These are phyloP conservation scores for Agaricus sinodeliciosus DNA, from an alignment of 768 basidiomycete genomes.

Conservation along the genomic window DNA sequence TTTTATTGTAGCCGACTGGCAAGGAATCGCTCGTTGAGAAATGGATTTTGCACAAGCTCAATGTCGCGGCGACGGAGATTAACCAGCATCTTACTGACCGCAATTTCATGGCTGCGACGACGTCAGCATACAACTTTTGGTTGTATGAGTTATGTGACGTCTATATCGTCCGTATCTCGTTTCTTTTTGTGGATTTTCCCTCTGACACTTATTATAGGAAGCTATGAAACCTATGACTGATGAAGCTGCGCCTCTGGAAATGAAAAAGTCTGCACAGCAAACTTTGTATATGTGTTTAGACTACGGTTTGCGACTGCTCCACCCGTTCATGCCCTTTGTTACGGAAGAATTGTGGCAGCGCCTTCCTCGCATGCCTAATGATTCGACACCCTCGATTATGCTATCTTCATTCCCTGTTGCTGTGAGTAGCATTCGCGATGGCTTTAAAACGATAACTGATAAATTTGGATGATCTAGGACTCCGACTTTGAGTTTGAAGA, in stretches of 20 bases:
- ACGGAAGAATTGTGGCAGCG: constrained; percentile 99
- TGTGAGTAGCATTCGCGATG: constrained; percentile 40
- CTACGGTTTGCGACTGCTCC: constrained; percentile 79
- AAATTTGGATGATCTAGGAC: constrained; percentile 36
- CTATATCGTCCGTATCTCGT: constrained; percentile 67
- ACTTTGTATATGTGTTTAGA: constrained; percentile 95
- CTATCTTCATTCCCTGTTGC: constrained; percentile 73
- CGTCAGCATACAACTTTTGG: constrained; percentile 88
- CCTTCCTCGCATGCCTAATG: constrained; percentile 77
- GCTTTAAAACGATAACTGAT: not conserved
- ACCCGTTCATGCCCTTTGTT: constrained; percentile 99
- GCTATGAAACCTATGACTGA: constrained; percentile 99
- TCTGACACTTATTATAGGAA: constrained; percentile 49
- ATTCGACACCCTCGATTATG: constrained; percentile 85
- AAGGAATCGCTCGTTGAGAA: constrained; percentile 87
- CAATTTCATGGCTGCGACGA: constrained; percentile 92
- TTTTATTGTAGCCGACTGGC: constrained; percentile 62
- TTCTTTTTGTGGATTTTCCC: not conserved
- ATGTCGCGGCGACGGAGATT: constrained; percentile 69
- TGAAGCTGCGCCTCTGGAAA: constrained; percentile 52
- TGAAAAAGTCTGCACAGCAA: constrained; percentile 83
- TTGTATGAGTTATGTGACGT: constrained; percentile 98
- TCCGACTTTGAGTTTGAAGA: constrained; percentile 52
- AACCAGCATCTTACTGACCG: constrained; percentile 71
- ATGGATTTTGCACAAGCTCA: constrained; percentile 95